Percentiles rank a stretch among this genome's conserved stretches.
phyloP scores from a whole-genome alignment of 306 rosid species.

The Hippophae rhamnoides region DNA sequence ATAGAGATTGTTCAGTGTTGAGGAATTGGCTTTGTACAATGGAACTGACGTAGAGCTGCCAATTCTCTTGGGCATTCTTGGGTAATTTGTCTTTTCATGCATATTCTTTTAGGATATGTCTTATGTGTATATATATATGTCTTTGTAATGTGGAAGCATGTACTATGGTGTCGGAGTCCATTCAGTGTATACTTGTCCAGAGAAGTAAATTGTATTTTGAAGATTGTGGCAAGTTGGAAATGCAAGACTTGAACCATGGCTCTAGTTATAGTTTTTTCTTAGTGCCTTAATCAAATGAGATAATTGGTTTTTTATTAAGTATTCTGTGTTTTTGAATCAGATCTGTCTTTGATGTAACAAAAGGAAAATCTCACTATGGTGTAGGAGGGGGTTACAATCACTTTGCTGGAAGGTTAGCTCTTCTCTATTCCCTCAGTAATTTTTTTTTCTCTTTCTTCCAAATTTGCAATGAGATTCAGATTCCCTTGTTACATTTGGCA shows the following conservation, averaged over 20 bases:
- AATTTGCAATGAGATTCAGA: not conserved
- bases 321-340: constrained; percentile 29
- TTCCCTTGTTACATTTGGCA: not conserved
- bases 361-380: constrained; percentile 92
- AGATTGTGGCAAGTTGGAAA: not conserved
- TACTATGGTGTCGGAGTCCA: not conserved
- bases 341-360: constrained; percentile 82
- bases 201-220: no score
- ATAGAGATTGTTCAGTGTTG: constrained; percentile 57
- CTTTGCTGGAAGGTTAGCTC: constrained; percentile 79
- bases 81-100: constrained; percentile 34
- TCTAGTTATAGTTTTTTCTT: not conserved
- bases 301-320: constrained; percentile 1
- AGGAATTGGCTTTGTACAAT: constrained; percentile 73
- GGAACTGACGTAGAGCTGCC: constrained; percentile 67
- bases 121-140: not conserved
- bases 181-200: no score
- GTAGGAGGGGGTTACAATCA: constrained; percentile 83
- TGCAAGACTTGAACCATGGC: not conserved
- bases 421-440: not conserved
- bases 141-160: not conserved
- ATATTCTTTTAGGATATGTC: not conserved
- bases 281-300: not conserved
- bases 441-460: not conserved
- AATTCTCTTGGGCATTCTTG: constrained; percentile 79